Evolutionary conservation across 2,329 filamentous ascomycete species (phyloP).

Genomic region (Colletotrichum australisinense): DNA sequence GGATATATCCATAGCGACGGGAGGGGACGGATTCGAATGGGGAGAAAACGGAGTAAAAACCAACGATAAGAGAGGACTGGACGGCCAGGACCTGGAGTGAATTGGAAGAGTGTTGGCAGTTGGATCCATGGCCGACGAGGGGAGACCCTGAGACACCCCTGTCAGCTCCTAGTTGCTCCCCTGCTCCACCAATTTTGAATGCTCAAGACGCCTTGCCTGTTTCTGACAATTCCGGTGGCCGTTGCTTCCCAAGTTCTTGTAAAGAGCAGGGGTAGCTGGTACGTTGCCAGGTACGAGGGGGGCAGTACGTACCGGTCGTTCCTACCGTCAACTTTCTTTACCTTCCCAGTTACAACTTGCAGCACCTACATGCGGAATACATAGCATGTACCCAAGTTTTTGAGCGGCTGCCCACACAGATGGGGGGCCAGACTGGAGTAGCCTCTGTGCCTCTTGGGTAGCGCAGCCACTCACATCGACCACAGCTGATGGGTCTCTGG

Average conservation of each 20-base stretch:
- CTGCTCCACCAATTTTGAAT: constrained; percentile 31
- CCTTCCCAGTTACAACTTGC: not conserved
- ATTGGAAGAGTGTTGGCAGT: not conserved
- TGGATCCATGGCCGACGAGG: constrained; percentile 21
- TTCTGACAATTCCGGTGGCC: constrained; percentile 33
- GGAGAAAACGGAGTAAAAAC: not conserved
- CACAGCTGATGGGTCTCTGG: constrained; percentile 1
- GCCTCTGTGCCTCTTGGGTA: not conserved
- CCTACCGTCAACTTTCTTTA: constrained; percentile 3
- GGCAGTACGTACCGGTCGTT: constrained; percentile 6
- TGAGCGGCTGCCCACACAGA: constrained; percentile 1
- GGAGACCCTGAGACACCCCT: constrained; percentile 13
- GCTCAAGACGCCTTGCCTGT: constrained; percentile 25
- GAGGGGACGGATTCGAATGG: not conserved
- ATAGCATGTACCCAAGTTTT: not conserved
- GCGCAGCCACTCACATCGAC: constrained; percentile 20
- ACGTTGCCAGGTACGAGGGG: constrained; percentile 17
- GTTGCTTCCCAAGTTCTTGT: constrained; percentile 16
- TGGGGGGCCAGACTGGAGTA: constrained; percentile 1
- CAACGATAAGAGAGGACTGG: not conserved
- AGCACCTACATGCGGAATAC: too few species aligned
- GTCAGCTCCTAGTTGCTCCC: constrained; percentile 1
- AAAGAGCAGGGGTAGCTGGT: constrained; percentile 21
- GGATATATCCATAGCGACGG: not conserved
- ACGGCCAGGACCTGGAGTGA: not conserved